Base-by-base conservation (phyloP, 768 basidiomycete species). In the Leccinum longicurvipes region DNA sequence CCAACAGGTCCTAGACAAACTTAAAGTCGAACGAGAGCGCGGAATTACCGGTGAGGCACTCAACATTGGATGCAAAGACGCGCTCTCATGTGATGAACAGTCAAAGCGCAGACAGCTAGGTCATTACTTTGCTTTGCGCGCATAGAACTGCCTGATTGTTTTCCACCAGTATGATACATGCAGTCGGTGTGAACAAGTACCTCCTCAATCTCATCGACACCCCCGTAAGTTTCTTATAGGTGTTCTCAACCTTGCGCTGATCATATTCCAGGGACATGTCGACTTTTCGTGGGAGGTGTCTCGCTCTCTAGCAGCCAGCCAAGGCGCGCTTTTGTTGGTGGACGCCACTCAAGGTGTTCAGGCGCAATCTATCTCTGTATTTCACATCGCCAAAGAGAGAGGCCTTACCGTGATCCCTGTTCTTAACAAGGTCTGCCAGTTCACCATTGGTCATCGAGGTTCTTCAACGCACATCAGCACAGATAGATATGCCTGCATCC, bases 281-380 rank as follows among this genome's bases (percentile, higher is more conserved):
- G 97, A 99, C 75, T 99, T 99, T 73, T 83, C 92, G 55, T 97
- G 93, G 86, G 96, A 98, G 72, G 93, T 99, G 31, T 89, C 93
- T 15, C 83, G 97, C 47, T 93, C 91, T 25, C 74, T 98, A 39
- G 87, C 93, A 4, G 93, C 96, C 29, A 97, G 91, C 61, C 91
- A 99, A 74, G 97, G 97, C 9, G 96, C 92, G 10, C 69, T 86
- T 41, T 69, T 86, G 34, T 74, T 98, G 63, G 94, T 98, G 3
- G 97, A 99, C 67, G 92, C 93, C n/a, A 93, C 91, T 51, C 95
- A 96, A 76, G 97, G 97, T 17, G 86, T 99, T 8, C 97, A 99
- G 72, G 97, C 97, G 0, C 97, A 99, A 72, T 93, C 95, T 14
- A 85, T 99, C 51, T 96, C 92, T 1, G 96, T 98, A 5, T 95